Evolutionary conservation across 108 stramenopile species (phyloP).

Genomic region (Phaeodactylum tricornutum): DNA sequence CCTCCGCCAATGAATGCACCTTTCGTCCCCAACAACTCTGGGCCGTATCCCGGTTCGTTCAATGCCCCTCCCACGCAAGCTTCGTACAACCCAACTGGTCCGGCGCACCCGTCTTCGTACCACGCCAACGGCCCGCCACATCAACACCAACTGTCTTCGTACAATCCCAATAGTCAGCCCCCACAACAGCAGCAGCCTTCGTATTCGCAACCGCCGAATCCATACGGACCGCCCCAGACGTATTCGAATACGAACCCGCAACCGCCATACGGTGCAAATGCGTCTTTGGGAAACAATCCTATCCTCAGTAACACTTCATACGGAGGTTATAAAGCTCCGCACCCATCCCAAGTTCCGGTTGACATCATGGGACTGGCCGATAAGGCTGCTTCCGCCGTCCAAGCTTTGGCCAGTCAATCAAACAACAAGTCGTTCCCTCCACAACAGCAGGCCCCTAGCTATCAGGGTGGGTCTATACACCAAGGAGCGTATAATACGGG

Average conservation of each 20-base stretch:
- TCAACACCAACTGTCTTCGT: constrained; percentile 8
- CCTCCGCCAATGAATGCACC: no score
- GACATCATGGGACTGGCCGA: constrained; percentile 72
- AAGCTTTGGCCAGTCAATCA: constrained; percentile 26
- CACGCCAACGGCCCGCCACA: constrained; percentile 7
- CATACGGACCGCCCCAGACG: constrained; percentile 9
- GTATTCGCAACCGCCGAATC: constrained; percentile 1
- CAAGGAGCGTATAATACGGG: no score
- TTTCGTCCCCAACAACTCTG: no score
- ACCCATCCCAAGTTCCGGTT: constrained; percentile 9
- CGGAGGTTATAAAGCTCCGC: constrained; percentile 1
- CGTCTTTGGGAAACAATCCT: constrained; percentile 7
- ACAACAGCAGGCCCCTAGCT: no score
- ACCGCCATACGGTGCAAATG: constrained; percentile 3
- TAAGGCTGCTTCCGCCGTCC: constrained; percentile 63
- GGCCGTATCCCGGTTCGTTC: no score
- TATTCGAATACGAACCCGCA: constrained; percentile 9
- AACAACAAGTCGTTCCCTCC: not conserved
- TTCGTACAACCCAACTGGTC: constrained; percentile 2
- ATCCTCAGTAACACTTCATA: not conserved
- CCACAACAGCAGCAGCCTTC: not conserved
- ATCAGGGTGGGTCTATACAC: no score
- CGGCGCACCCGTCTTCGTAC: constrained; percentile 9
- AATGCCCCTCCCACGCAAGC: constrained; percentile 19
- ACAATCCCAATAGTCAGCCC: not conserved